Evolutionary conservation across 2,329 filamentous ascomycete genomes (phyloP), one percentile per base, ranked within the genome.

Genomic region (Monascus ruber): DNA sequence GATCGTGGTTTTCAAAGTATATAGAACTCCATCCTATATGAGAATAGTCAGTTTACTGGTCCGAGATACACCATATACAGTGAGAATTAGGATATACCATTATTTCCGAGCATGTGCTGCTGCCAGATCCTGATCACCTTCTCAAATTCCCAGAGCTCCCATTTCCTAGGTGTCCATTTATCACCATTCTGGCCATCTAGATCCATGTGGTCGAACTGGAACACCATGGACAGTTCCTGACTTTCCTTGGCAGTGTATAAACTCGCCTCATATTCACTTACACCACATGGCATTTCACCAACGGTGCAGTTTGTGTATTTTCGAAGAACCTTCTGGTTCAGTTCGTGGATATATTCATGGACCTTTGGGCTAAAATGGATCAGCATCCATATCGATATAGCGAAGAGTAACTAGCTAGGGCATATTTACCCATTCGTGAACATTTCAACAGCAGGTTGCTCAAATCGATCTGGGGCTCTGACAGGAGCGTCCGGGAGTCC

Each of bases 151-250:
- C 37, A 37, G 8, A 45, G 39, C 42, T 45, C 41, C 38, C 38
- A 47, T 29, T 43, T 45, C n/a, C 45, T 38, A 32, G 42, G 41
- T 24, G 43, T 41, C 52, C 52, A 41, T 44, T 60, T 43, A 47
- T 58, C 33, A 24, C 45, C 45, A 8, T 43, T 34, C 10, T 28
- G 57, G 33, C 37, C 40, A 10, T 49, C 43, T 5, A 49, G 35
- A n/a, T 42, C 40, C 41, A 49, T 42, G 26, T 48, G 46, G 27
- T 53, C 40, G 29, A 53, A 53, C 24, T 50, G 75, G 59, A 84
- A 83, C 1, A 81, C 75, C 80, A 83, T 84, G 52, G 76, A 72
- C 33, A 84, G 62, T 55, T 82, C 75, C 41, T 70, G 71, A 7
- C 47, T 42, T 37, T 74, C 71, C 34, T 69, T 60, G 4, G 70